Conservation (phyloP, 1,284 basidiomycete genomes). For the Fistulina hepatica region DNA sequence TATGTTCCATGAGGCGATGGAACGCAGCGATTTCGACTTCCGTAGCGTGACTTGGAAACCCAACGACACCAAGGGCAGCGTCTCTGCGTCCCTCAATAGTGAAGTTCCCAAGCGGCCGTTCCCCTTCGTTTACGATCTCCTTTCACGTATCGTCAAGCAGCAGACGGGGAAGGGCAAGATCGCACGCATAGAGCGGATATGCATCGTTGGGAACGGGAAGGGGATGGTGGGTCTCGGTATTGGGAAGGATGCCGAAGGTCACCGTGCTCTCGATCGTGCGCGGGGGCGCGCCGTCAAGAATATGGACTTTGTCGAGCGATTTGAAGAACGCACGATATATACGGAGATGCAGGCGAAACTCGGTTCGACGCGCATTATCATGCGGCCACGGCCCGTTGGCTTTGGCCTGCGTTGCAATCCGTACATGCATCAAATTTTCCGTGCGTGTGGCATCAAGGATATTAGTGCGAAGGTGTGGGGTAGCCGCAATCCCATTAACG, state of each 20-base stretch:
- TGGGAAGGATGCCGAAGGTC: constrained; percentile 49
- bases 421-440: constrained; percentile 78
- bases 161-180: constrained; percentile 86
- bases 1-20: constrained; percentile 32
- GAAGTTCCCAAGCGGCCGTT: constrained; percentile 25
- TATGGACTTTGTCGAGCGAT: constrained; percentile 86
- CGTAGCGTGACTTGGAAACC: constrained; percentile 17
- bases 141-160: constrained; percentile 51
- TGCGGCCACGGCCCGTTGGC: constrained; percentile 86
- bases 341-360: constrained; percentile 78
- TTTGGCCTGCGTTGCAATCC: constrained; percentile 91
- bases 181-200: constrained; percentile 52
- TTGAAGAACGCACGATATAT: constrained; percentile 87
- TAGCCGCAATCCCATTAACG: constrained; percentile 56
- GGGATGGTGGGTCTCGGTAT: constrained; percentile 88
- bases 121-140: constrained; percentile 31
- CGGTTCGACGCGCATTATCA: constrained; percentile 73
- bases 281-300: constrained; percentile 64
- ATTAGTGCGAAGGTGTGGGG: constrained; percentile 92
- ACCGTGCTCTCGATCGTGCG: constrained; percentile 26
- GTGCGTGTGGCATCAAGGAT: constrained; percentile 92
- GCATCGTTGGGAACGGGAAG: constrained; percentile 77
- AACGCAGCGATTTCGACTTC: constrained; percentile 21
- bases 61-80: constrained; percentile 22
- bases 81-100: too few species aligned